Percentiles rank a stretch among this genome's conserved stretches.
Conservation (phyloP, 2,329 filamentous ascomycete species). For the Clarireedia homoeocarpa region DNA sequence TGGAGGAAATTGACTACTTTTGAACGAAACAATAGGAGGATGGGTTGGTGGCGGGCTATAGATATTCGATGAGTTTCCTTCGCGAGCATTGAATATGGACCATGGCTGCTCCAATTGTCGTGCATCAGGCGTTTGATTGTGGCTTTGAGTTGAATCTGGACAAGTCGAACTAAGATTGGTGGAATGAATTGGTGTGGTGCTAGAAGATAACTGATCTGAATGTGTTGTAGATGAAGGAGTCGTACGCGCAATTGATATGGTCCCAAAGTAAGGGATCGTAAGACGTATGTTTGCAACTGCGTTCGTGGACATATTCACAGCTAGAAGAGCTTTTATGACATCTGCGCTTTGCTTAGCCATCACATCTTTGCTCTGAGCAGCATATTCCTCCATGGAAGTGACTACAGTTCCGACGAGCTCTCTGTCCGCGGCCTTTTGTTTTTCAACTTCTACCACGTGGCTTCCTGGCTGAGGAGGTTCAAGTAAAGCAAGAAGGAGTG, state of each 20-base stretch:
- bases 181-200: neutral
- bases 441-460: conserved; percentile 11
- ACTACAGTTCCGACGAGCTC: conserved; percentile 20
- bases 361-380: conserved; percentile 13
- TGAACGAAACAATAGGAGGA: conserved; percentile 16
- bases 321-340: conserved; percentile 25
- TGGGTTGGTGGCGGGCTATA: too few relatives aligned
- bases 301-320: conserved; percentile 17
- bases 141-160: neutral
- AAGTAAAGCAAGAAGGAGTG: conserved; percentile 22
- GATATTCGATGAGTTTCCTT: too few relatives aligned
- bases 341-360: conserved; percentile 24
- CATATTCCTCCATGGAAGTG: conserved; percentile 17
- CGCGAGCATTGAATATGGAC: neutral
- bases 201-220: neutral
- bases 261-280: conserved; percentile 29
- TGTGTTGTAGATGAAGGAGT: neutral
- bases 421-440: conserved; percentile 18
- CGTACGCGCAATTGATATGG: conserved; percentile 21
- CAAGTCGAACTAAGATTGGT: neutral
- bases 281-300: conserved; percentile 22
- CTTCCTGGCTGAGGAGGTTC: conserved; percentile 11
- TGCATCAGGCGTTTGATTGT: neutral
- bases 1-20: conserved; percentile 17
- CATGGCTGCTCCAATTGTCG: neutral